Base-by-base conservation (phyloP, 2,329 filamentous ascomycete genomes). In the Botrytis paeoniae region DNA sequence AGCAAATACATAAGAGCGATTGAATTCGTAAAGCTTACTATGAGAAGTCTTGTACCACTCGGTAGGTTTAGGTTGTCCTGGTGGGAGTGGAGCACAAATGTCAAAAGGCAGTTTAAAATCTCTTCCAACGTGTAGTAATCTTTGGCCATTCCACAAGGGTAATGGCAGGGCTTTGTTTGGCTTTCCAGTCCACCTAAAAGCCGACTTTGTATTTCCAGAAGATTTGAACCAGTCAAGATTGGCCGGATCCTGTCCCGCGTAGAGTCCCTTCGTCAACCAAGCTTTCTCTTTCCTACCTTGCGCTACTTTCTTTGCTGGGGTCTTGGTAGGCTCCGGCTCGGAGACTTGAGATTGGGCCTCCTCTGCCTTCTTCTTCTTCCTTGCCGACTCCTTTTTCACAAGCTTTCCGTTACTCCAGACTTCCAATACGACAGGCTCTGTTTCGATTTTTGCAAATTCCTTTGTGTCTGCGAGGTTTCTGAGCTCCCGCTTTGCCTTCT, bases 41-140 rank as follows among this genome's bases (percentile, higher is more conserved):
- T 93, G 96, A 76, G 94, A 95, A 78, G 96, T 91, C 81, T 95
- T 95, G 77, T 91, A 91, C 92, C 95, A 99, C 78, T 97, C 94
- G 77, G 97, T 91, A 0, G 95, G 95, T 82, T 97, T 97, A 37
- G 94, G 93, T 80, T 97, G 93, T 68, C 93, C 94, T 2, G 91
- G 89, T 5, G 93, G 92, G 32, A 97, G 87, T 4, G 95, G 95
- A 71, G 94, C 93, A 85, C 95, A 98, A 65, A 97, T 86, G 80
- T 97, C 92, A 79, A 90, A 98, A 0, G 96, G 96, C 43, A 99
- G 85, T 82, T 94, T 94, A 83, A 97, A 98, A 81, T 97, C 91
- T 69, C 92, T 87, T 22, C 92, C 92, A 74, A 88, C 85, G 71
- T 94, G 87, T 73, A 98, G 82, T 71, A 91, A 84, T 69, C 91